Conservation (phyloP, 192 early-diverging fungal species). For the Linderina pennispora region DNA sequence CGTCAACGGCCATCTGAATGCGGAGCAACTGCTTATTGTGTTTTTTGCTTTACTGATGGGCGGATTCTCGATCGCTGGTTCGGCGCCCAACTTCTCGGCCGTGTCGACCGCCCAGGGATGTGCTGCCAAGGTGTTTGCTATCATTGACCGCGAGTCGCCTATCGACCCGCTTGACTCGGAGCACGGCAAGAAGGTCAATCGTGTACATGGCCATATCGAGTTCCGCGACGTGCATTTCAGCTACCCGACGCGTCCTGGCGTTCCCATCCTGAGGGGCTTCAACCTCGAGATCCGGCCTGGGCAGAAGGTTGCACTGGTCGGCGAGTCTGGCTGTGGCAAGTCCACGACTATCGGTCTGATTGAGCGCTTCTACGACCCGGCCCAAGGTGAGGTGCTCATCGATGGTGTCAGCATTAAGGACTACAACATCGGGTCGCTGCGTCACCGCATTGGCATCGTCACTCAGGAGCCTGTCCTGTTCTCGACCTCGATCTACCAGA, state of each 20-base stretch:
- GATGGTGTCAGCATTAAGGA: slow-evolving; percentile 74
- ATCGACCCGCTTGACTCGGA: slow-evolving; percentile 57
- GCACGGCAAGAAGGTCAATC: slow-evolving; percentile 27
- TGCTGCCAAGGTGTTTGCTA: slow-evolving; percentile 68
- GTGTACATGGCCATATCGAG: slow-evolving; percentile 55
- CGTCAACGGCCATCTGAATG: slow-evolving; percentile 27
- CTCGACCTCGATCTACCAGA: slow-evolving; percentile 67
- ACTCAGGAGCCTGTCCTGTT: slow-evolving; percentile 90
- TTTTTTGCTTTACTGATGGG: slow-evolving; percentile 87
- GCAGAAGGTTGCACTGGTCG: slow-evolving; percentile 83
- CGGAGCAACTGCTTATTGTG: slow-evolving; percentile 61
- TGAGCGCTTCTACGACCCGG: slow-evolving; percentile 78
- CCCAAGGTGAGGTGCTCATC: slow-evolving; percentile 53
- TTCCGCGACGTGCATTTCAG: slow-evolving; percentile 76
- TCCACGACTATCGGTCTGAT: slow-evolving; percentile 78
- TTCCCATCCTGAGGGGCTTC: slow-evolving; percentile 72
- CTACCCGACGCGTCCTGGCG: slow-evolving; percentile 80
- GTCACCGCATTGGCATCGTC: slow-evolving; percentile 85
- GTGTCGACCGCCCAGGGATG: slow-evolving; percentile 71
- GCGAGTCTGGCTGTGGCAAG: slow-evolving; percentile 80
- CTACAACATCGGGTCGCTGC: slow-evolving; percentile 70
- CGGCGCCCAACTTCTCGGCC: slow-evolving; percentile 63
- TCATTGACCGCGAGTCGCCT: slow-evolving; percentile 72
- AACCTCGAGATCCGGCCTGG: slow-evolving; percentile 69
- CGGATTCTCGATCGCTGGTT: slow-evolving; percentile 57